Evolutionary conservation across 306 rosid species (phyloP).

Genomic region (Delonix regia): DNA sequence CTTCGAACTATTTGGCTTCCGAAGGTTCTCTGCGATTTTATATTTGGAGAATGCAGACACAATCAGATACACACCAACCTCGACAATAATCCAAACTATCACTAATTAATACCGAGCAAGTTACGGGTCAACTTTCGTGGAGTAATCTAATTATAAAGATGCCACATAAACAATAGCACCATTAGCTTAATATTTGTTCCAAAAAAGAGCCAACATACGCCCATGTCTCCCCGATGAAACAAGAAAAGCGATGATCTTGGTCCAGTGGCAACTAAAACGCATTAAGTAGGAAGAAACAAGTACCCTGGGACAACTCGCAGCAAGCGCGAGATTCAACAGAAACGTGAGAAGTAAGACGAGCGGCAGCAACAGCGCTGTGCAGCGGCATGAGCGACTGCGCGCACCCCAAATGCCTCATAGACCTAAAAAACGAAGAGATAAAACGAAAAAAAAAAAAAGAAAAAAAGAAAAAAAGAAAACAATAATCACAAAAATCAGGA

Average conservation of each 20-base stretch:
- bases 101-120: background rate
- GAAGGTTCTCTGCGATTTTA: background rate
- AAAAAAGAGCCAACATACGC: no score
- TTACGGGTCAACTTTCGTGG: background rate
- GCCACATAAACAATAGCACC: background rate
- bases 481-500: background rate
- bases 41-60: background rate
- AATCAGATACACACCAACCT: background rate
- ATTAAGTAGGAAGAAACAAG: background rate
- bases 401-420: conserved; percentile 49
- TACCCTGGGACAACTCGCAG: conserved; percentile 73
- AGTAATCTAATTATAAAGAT: background rate
- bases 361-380: conserved; percentile 52
- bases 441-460: background rate
- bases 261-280: background rate
- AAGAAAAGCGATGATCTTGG: background rate
- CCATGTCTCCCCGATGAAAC: background rate
- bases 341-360: conserved; percentile 54
- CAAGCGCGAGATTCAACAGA: conserved; percentile 54
- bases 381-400: conserved; percentile 61
- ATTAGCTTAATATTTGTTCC: background rate
- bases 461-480: background rate
- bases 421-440: conserved; percentile 26
- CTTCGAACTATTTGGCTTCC: background rate
- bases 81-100: background rate